Conservation (phyloP, 192 early-diverging fungal species). For the Coemansia sp. region DNA sequence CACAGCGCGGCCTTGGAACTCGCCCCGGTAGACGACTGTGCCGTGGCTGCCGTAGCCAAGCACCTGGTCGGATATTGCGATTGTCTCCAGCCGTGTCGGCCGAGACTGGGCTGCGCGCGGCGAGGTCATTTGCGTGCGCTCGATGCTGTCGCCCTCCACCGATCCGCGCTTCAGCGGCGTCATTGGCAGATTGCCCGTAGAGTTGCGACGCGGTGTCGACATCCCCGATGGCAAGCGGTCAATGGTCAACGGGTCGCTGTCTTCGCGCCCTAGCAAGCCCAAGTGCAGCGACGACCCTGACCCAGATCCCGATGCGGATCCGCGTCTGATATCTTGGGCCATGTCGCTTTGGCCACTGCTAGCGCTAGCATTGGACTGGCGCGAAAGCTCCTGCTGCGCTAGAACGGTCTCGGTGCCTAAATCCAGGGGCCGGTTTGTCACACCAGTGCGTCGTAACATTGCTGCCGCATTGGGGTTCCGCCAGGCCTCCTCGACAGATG, state of each 20-base stretch:
- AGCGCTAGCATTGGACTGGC: slow-evolving; percentile 13
- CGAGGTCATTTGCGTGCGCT: slow-evolving; percentile 11
- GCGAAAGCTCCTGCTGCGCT: slow-evolving; percentile 14
- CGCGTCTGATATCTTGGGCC: slow-evolving; percentile 12
- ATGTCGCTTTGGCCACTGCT: slow-evolving; percentile 12
- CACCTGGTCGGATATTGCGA: slow-evolving; percentile 65
- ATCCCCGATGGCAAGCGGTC: slow-evolving; percentile 37
- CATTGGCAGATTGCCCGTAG: slow-evolving; percentile 46
- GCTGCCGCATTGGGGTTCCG: slow-evolving; percentile 55
- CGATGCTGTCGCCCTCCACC: slow-evolving; percentile 20
- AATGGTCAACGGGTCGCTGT: slow-evolving; percentile 42
- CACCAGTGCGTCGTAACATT: slow-evolving; percentile 49
- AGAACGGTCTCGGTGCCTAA: not conserved
- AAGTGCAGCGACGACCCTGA: slow-evolving; percentile 12
- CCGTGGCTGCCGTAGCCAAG: slow-evolving; percentile 95
- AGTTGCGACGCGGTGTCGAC: slow-evolving; percentile 46
- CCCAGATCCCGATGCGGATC: slow-evolving; percentile 28
- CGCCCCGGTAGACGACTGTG: slow-evolving; percentile 95
- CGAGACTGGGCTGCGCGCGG: slow-evolving; percentile 11
- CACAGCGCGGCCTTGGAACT: slow-evolving; percentile 88
- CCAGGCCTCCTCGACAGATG: slow-evolving; percentile 52
- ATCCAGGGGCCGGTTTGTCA: slow-evolving; percentile 17
- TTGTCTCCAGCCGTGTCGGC: slow-evolving; percentile 52
- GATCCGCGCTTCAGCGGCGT: slow-evolving; percentile 27
- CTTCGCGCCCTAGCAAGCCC: slow-evolving; percentile 31